A percentile compares a stretch with the other conserved stretches of the same genome.
Conservation (phyloP, 2,329 filamentous ascomycete genomes). For the Ophiostoma piceae region DNA sequence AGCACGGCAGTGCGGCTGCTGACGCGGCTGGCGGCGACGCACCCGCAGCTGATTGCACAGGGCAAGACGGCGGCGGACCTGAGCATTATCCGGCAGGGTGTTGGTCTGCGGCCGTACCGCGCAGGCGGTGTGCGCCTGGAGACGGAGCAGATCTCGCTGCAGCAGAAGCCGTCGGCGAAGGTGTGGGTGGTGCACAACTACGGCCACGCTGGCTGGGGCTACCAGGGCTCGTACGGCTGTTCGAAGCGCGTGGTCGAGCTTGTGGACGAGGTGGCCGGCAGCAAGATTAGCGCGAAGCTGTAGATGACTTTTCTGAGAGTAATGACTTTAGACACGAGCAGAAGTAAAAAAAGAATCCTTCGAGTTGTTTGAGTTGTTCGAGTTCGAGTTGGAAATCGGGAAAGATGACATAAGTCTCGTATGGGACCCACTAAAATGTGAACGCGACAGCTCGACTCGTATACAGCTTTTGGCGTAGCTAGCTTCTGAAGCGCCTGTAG, state of each 20-base stretch:
- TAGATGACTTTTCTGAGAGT: not conserved
- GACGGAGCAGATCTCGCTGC: constrained; percentile 52
- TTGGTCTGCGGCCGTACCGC: constrained; percentile 72
- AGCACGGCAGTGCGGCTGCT: constrained; percentile 80
- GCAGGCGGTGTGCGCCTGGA: constrained; percentile 71
- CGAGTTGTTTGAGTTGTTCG: not conserved
- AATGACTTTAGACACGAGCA: not conserved
- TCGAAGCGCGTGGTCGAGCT: constrained; percentile 61
- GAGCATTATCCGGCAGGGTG: constrained; percentile 72
- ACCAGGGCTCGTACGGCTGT: constrained; percentile 64
- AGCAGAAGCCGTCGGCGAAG: constrained; percentile 32
- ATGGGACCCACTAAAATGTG: constrained; percentile 9
- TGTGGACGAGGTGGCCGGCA: constrained; percentile 54
- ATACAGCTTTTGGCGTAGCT: constrained; percentile 3
- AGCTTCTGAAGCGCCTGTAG: not conserved
- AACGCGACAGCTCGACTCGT: constrained; percentile 9
- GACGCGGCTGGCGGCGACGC: constrained; percentile 63
- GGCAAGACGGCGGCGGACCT: constrained; percentile 68
- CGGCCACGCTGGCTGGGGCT: constrained; percentile 75
- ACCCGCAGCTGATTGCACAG: constrained; percentile 52
- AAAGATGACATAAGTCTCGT: not conserved
- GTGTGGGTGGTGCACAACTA: constrained; percentile 73
- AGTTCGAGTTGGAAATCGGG: not conserved
- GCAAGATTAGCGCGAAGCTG: constrained; percentile 18
- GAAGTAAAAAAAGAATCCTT: not conserved